phyloP scores from a whole-genome alignment of 371 early-diverging fungal species.

The Mortierella sp. region DNA sequence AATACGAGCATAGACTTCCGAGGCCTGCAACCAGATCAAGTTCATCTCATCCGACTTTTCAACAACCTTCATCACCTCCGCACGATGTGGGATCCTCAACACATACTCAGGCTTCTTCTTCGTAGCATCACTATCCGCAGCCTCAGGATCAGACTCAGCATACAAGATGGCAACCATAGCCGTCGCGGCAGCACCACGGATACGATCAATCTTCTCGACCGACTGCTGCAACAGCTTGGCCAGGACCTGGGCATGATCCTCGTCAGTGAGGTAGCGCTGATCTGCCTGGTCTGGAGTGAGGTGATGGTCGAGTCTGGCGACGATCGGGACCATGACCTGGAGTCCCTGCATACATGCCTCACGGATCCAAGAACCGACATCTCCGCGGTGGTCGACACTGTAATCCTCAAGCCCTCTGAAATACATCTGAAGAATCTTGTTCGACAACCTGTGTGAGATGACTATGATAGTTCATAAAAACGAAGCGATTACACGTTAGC shows the following conservation, averaged over 20 bases:
- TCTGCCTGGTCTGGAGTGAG: slow-evolving; percentile 15
- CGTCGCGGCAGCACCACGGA: slow-evolving; percentile 76
- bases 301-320: slow-evolving; percentile 58
- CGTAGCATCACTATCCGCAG: slow-evolving; percentile 13
- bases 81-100: slow-evolving; percentile 20
- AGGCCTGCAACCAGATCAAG: slow-evolving; percentile 79
- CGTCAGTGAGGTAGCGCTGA: slow-evolving; percentile 42
- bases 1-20: slow-evolving; percentile 76
- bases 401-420: slow-evolving; percentile 84
- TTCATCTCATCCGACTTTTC: slow-evolving; percentile 58
- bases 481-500: too few relatives aligned
- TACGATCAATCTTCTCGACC: slow-evolving; percentile 87
- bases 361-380: slow-evolving; percentile 96
- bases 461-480: slow-evolving; percentile 41
- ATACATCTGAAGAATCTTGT: slow-evolving; percentile 60
- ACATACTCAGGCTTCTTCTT: slow-evolving; percentile 20
- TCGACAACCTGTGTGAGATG: slow-evolving; percentile 59
- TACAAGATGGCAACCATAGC: slow-evolving; percentile 62
- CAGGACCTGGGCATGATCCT: slow-evolving; percentile 58
- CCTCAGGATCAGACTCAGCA: slow-evolving; percentile 39
- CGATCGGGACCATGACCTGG: slow-evolving; percentile 59
- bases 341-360: slow-evolving; percentile 77
- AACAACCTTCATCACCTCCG: slow-evolving; percentile 34
- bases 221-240: slow-evolving; percentile 75
- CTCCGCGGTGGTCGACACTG: slow-evolving; percentile 91